Percentiles rank a stretch among this genome's conserved stretches.
Conservation (phyloP, 768 basidiomycete genomes). For the Mycena galopus region DNA sequence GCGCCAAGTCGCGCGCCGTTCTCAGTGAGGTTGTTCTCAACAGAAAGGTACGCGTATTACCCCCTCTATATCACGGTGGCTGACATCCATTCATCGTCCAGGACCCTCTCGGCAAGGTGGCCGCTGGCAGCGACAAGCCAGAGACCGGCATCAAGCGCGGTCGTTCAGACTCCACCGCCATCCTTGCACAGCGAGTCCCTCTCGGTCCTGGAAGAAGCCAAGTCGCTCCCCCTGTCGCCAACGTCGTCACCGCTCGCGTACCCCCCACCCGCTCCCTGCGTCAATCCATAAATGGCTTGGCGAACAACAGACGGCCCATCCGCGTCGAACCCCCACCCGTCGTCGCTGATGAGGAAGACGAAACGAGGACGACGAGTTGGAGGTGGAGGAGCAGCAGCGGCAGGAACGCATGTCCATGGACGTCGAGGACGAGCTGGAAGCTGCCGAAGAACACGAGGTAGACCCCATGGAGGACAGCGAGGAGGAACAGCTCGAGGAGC, state of each 20-base stretch:
- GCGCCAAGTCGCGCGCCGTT: conserved; percentile 77
- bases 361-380: conserved; percentile 45
- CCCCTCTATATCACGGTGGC: conserved; percentile 21
- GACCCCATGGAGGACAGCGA: conserved; percentile 72
- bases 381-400: conserved; percentile 56
- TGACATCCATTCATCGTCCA: conserved; percentile 42
- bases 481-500: conserved; percentile 46
- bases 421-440: conserved; percentile 60
- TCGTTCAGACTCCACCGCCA: conserved; percentile 72
- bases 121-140: conserved; percentile 74
- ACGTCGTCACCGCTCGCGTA: conserved; percentile 55
- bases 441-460: conserved; percentile 58
- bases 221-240: conserved; percentile 57
- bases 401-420: conserved; percentile 70
- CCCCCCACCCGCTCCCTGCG: conserved; percentile 37
- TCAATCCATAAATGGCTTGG: conserved; percentile 36
- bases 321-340: conserved; percentile 60
- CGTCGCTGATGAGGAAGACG: conserved; percentile 55
- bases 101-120: conserved; percentile 64
- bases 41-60: conserved; percentile 68
- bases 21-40: conserved; percentile 88
- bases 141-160: conserved; percentile 74
- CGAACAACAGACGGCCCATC: conserved; percentile 53
- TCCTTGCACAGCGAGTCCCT: conserved; percentile 78
- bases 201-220: conserved; percentile 70